phyloP scores from a whole-genome alignment of 768 basidiomycete genomes.

The Tricholomella constricta region DNA sequence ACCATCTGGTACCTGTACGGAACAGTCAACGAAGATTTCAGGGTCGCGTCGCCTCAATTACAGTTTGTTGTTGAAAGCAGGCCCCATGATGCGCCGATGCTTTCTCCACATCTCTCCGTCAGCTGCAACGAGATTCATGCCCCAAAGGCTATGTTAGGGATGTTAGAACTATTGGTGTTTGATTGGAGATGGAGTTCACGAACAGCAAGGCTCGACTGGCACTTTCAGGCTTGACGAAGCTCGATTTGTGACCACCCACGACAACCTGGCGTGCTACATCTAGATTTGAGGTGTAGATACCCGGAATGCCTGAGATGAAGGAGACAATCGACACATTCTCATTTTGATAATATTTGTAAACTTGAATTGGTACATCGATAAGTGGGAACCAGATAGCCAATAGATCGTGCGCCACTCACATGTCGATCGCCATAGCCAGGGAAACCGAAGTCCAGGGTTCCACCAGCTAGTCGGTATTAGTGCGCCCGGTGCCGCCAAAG shows the following conservation, averaged over 20 bases:
- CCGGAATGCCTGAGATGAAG: slow-evolving; percentile 36
- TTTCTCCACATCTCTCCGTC: slow-evolving; percentile 47
- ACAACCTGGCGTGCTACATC: slow-evolving; percentile 48
- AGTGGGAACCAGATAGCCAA: neutral
- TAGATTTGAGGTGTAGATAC: slow-evolving; percentile 45
- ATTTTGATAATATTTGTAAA: slow-evolving; percentile 35
- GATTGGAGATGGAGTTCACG: slow-evolving; percentile 13
- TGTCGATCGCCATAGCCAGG: slow-evolving; percentile 38
- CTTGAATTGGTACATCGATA: slow-evolving; percentile 18
- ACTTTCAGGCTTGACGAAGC: slow-evolving; percentile 40
- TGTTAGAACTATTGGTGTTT: neutral
- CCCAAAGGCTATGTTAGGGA: slow-evolving; percentile 40
- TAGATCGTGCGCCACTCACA: slow-evolving; percentile 30
- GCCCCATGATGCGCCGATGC: slow-evolving; percentile 45
- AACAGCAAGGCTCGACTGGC: slow-evolving; percentile 35
- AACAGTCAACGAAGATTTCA: neutral
- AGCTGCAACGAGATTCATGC: slow-evolving; percentile 47
- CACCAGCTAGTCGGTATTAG: slow-evolving; percentile 43
- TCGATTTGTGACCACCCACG: slow-evolving; percentile 38
- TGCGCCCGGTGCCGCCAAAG: slow-evolving; percentile 38
- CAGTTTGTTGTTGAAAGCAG: slow-evolving; percentile 45
- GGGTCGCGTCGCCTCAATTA: slow-evolving; percentile 20
- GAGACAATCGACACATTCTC: slow-evolving; percentile 45
- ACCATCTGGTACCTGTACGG: slow-evolving; percentile 34
- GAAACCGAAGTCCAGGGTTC: slow-evolving; percentile 39